Conservation (phyloP, 163 green algal genomes). For the Chloroidium sp. region DNA sequence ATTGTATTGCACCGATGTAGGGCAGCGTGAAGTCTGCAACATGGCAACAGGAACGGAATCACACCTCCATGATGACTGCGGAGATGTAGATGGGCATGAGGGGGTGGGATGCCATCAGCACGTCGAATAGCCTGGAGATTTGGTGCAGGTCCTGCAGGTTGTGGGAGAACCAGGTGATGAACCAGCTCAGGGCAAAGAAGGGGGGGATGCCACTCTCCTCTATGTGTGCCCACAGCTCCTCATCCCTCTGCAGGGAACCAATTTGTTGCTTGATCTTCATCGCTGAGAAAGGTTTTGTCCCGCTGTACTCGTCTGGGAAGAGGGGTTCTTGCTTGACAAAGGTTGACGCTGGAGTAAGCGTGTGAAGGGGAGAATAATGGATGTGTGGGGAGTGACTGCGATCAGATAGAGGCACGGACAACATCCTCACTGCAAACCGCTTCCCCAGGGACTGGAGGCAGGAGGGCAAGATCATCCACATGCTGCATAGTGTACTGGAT, state of each 20-base stretch:
- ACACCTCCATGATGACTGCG: constrained; percentile 48
- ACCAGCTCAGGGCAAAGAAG: constrained; percentile 66
- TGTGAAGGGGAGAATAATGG: too few relatives aligned
- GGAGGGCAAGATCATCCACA: too few relatives aligned
- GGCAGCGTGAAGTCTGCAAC: not conserved
- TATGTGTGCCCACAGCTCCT: constrained; percentile 35
- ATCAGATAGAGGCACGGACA: too few relatives aligned
- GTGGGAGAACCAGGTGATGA: constrained; percentile 90
- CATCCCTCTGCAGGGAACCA: constrained; percentile 36
- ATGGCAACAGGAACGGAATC: not conserved
- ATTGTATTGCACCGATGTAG: not conserved
- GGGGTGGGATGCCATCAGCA: constrained; percentile 82
- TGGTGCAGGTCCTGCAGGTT: constrained; percentile 38
- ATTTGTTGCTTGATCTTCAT: not conserved
- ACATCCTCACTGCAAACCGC: too few relatives aligned
- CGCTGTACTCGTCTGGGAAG: too few relatives aligned
- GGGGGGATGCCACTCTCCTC: constrained; percentile 30
- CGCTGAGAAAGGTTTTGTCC: too few relatives aligned
- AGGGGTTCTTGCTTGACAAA: too few relatives aligned
- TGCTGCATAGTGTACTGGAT: too few relatives aligned
- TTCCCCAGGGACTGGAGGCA: too few relatives aligned
- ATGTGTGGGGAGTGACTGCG: too few relatives aligned
- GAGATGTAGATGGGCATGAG: constrained; percentile 87
- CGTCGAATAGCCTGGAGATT: constrained; percentile 75
- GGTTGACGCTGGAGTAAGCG: too few relatives aligned